A percentile compares a stretch with the other conserved stretches of the same genome.
These are phyloP conservation scores for Crucihimalaya himalaica DNA, from an alignment of 345 rosid genomes.

Conservation along the genomic window DNA sequence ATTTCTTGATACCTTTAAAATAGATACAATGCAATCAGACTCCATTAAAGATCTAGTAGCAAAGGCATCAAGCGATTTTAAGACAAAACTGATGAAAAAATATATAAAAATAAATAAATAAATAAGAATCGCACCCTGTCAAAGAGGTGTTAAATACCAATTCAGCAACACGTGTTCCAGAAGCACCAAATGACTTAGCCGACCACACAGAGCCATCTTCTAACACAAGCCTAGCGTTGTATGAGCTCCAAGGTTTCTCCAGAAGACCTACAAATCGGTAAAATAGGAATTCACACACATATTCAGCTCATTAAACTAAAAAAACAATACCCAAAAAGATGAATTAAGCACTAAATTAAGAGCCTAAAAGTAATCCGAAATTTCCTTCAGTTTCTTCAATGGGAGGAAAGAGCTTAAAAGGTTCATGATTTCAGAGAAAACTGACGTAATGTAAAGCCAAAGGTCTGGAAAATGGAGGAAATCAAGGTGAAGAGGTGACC, in stretches of 20 bases:
- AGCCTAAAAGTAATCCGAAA: not conserved
- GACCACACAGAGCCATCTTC: not conserved
- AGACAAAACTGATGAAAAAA: not conserved
- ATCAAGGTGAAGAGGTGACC: not conserved
- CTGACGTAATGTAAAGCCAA: no score
- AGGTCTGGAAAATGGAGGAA: no score
- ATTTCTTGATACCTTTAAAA: constrained; percentile 85
- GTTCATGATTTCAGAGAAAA: no score
- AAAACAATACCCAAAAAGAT: not conserved
- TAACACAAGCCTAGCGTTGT: not conserved
- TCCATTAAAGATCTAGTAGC: not conserved
- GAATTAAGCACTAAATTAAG: not conserved
- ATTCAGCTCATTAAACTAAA: not conserved
- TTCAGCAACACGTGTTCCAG: not conserved
- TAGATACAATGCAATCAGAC: not conserved
- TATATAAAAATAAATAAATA: no score
- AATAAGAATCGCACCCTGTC: not conserved
- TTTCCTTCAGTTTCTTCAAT: no score
- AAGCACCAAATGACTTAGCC: not conserved
- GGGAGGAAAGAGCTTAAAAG: no score
- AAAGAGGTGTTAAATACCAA: not conserved
- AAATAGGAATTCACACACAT: not conserved
- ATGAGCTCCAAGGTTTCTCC: not conserved
- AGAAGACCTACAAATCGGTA: not conserved
- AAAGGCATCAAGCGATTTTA: not conserved